Evolutionary conservation across 495 filamentous ascomycete genomes (phyloP).

Genomic region (Penicillium robsamsonii): DNA sequence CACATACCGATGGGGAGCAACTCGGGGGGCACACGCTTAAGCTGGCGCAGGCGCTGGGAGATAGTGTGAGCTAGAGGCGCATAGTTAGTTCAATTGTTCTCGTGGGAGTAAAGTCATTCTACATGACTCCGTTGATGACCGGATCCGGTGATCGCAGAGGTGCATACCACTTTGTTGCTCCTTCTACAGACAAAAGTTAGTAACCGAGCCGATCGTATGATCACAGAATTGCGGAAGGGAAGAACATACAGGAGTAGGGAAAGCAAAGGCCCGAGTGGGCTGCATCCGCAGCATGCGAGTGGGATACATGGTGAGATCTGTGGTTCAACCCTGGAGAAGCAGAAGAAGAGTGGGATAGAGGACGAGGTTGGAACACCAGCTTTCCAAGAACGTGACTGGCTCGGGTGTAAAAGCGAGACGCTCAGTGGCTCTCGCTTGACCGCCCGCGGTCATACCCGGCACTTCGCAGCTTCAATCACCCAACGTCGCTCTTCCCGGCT

Average conservation of each 20-base stretch:
- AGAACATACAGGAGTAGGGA: conserved; percentile 74
- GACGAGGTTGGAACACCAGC: conserved; percentile 27
- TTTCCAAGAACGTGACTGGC: conserved; percentile 33
- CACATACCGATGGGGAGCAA: conserved; percentile 88
- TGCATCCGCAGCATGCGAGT: conserved; percentile 58
- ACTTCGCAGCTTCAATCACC: conserved; percentile 43
- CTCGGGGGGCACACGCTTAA: conserved; percentile 89
- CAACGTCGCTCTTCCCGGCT: conserved; percentile 27
- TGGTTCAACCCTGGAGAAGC: conserved; percentile 12
- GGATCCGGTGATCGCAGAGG: conserved; percentile 9
- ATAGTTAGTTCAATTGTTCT: conserved; percentile 31
- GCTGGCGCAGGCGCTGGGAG: conserved; percentile 85
- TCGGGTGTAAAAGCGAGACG: conserved; percentile 42
- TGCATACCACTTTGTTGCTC: conserved; percentile 78
- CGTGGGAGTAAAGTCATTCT: not conserved
- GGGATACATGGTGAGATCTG: conserved; percentile 59
- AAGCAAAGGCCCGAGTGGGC: conserved; percentile 62
- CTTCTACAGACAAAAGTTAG: conserved; percentile 58
- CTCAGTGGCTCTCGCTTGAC: conserved; percentile 48
- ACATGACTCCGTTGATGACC: conserved; percentile 14
- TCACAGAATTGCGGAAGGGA: conserved; percentile 8
- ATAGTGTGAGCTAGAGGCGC: conserved; percentile 80
- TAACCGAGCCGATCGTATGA: conserved; percentile 29
- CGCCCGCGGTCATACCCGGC: conserved; percentile 44
- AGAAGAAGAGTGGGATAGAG: conserved; percentile 25